Base-by-base conservation (phyloP, 495 filamentous ascomycete genomes). In the Penicillium robsamsonii region DNA sequence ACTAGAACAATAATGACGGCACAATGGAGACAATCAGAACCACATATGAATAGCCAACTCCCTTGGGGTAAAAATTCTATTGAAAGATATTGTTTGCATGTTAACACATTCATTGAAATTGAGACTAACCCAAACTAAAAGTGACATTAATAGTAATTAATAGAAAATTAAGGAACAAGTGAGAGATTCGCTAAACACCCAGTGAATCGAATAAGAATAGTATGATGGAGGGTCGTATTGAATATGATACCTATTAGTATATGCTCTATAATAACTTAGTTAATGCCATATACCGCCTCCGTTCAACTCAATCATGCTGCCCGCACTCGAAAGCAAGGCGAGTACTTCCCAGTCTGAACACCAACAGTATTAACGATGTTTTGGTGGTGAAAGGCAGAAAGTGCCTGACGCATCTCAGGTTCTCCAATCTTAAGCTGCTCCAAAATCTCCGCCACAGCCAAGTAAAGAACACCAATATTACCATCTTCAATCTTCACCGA, bases 401-500 rank as follows among this genome's bases (percentile, higher is more conserved):
- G 40, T 0, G 42, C 20, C 6, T 53, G 37, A 9, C 64, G 61
- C 50, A 60, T 64, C 10, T 62, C 61, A 3, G 37, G 18, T 15
- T 60, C 54, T 0, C 72, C 71, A 35, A 76, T 69, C 3, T 57
- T 18, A 25, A 76, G 57, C 53, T 70, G 71, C 37, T 65, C 68
- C 24, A 76, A 61, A 38, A 77, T 66, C 60, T 76, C 75, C 18
- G 54, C 45, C 11, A 74, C 68, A 1, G 69, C 72, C 5, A 70
- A 58, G 44, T 74, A 72, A 20, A 74, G 63, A 20, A 68, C 61
- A 3, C n/a, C 49, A 12, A 68, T 60, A 56, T 69, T 74, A 0
- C 75, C 70, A 58, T 76, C 75, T 46, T 76, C 73, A 29, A 76
- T 65, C 48, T 77, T 76, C 27, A 77, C 66, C 0, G 75, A 65